Evolutionary conservation across 352 stramenopile genomes (phyloP), one percentile per base, ranked within the genome.

Genomic region (Pythium oligandrum): DNA sequence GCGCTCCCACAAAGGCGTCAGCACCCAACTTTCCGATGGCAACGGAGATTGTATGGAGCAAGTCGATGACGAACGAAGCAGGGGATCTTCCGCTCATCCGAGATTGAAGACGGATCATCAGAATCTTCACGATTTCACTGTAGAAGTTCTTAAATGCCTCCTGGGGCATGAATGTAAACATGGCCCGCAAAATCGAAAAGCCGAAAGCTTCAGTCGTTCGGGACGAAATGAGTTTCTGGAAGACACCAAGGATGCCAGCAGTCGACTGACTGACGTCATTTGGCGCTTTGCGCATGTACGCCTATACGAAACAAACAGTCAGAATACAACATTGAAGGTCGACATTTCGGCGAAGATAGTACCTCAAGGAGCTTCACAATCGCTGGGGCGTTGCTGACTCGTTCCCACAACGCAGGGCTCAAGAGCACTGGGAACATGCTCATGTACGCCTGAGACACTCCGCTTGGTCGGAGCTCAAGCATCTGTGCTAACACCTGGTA

Each of bases 401-500:
- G 78, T 56, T 99, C 96, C 97, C 97, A 99, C 11, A 99, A 57
- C 10, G 76, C 71, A 17, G 96, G 95, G 38, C 84, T 96, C 37
- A 99, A 65, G 31, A 99, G 68, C 34, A 97, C 84, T 30, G 86
- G 78, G 55, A 99, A 98, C 51, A 99, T 85, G 38, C 68, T 95
- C 59, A 84, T 91, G 75, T 99, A 99, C 10, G 93, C 91, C n/a
- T 86, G 61, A 2, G 88, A 97, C 4, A 96, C 68, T 8, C 82
- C 86, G 33, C 75, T 81, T 39, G 90, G 83, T 66, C 92, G 80
- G 47, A 98, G 90, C 53, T 99, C 96, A 33, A 99, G 79, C 58
- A 99, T 92, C 70, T 99, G 96, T 1, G 97, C 96, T 17, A 99
- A 69, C n/a, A 99, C 82, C 68, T 99, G 97, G 68, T 99, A 99